Base-by-base conservation (phyloP, 2,329 filamentous ascomycete species). In the Trichophyton rubrum region DNA sequence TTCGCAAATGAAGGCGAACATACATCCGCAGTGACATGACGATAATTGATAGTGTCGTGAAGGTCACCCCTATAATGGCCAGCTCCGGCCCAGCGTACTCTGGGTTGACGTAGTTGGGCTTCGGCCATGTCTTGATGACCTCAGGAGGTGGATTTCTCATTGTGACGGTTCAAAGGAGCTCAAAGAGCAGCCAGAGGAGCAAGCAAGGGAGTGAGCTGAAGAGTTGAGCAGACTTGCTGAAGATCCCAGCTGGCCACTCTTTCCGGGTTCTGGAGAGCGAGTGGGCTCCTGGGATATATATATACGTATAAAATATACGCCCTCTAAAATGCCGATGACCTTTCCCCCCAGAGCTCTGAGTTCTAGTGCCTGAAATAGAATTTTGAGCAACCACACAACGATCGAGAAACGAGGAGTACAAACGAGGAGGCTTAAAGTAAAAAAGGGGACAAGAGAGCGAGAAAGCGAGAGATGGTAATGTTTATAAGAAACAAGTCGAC, bases 21-120 rank as follows among this genome's bases (percentile, higher is more conserved):
- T 53, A 66, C 30, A 64, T 53, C 8, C 69, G 65, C 15, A 67
- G 60, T 7, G 60, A 33, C 49, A 68, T 65, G 20, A 66, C 60
- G 22, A 67, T 41, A 45, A 66, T 15, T 20, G 65, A 67, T 9
- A 68, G 57, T n/a, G 60, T 61, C 2, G 61, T 41, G 58, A 71
- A 67, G 2, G 67, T 38, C 57, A 69, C 66, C 45, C 64, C 64
- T 13, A 70, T 53, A 57, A 68, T 63, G 17, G 64, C 63, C 33
- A 71, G 59, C 5, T 64, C 62, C n/a, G 63, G 64, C 9, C 69
- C 69, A 61, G 65, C 59, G 30, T 62, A 68, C 20, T 65, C 63
- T 17, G 69, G 69, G 53, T 71, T 59, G 51, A 68, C 62, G 64
- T 67, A 70, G 59, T 71, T 70, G n/a, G 69, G 69, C 58, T 64